phyloP scores from a whole-genome alignment of 306 rosid genomes.

The Cyclanthera cordifolia region DNA sequence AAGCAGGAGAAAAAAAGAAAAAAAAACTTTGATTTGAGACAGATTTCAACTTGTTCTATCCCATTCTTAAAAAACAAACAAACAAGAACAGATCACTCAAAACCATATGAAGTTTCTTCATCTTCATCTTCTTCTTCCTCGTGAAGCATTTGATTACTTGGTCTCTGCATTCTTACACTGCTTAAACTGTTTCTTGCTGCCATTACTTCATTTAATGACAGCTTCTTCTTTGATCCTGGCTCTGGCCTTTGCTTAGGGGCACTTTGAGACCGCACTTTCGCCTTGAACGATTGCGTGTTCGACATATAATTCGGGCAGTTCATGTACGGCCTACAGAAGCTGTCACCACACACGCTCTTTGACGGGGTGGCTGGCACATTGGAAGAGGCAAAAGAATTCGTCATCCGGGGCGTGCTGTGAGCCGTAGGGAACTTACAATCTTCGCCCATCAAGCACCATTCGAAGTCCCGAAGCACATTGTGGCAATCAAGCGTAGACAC shows the following conservation, averaged over 20 bases:
- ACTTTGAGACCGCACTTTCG: too few relatives aligned
- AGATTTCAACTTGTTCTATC: not conserved
- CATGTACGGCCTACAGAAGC: constrained; percentile 34
- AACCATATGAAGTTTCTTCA: not conserved
- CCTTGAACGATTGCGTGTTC: too few relatives aligned
- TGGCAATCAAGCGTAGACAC: constrained; percentile 34
- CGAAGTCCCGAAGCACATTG: constrained; percentile 43
- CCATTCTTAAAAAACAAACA: not conserved
- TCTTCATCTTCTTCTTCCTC: constrained; percentile 20
- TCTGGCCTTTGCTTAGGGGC: too few relatives aligned
- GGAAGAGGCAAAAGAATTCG: constrained; percentile 20
- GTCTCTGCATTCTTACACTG: constrained; percentile 68
- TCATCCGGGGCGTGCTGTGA: constrained; percentile 74
- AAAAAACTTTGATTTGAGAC: not conserved
- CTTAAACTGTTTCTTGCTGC: constrained; percentile 79
- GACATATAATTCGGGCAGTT: constrained; percentile 12
- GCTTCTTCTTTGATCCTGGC: constrained; percentile 47
- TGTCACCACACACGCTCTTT: constrained; percentile 66
- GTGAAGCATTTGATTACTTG: constrained; percentile 33
- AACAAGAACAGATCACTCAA: not conserved
- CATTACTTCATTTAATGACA: constrained; percentile 66
- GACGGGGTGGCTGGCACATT: constrained; percentile 57
- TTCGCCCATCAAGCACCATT: constrained; percentile 52
- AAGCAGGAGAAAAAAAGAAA: not conserved
- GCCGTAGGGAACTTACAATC: constrained; percentile 65